Conservation (phyloP, 345 rosid genomes). For the Eucalyptus regnans region DNA sequence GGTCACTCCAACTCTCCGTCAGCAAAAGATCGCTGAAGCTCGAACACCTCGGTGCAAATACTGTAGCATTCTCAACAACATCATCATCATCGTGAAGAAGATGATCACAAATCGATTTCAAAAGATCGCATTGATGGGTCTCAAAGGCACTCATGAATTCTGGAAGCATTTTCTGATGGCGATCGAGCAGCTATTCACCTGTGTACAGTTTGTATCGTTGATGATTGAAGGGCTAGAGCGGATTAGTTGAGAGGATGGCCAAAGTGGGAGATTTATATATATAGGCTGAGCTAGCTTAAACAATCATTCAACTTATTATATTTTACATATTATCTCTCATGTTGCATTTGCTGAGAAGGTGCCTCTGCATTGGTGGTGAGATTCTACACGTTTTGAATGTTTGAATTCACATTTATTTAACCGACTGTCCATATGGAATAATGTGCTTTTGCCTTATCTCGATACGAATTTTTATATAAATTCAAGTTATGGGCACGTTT, state of each 20-base stretch:
- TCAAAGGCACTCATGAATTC: neutral
- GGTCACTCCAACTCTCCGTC: constrained; percentile 23
- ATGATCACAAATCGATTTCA: neutral
- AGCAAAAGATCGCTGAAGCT: constrained; percentile 19
- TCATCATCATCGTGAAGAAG: neutral
- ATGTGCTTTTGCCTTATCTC: neutral
- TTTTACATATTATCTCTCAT: neutral
- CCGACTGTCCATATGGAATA: neutral
- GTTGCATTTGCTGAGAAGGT: neutral
- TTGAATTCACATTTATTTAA: neutral
- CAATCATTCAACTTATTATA: neutral
- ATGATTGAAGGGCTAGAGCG: neutral
- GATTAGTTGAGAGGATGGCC: neutral
- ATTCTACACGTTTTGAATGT: neutral
- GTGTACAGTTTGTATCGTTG: neutral
- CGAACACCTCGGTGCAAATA: neutral
- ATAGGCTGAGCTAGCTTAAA: neutral
- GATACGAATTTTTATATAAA: neutral
- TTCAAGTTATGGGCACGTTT: neutral
- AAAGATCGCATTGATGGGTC: neutral
- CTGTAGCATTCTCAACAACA: neutral
- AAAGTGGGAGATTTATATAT: neutral
- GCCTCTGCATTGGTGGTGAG: neutral
- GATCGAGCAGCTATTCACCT: neutral
- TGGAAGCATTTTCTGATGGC: neutral